Base-by-base conservation (phyloP, 73 alveolate genomes). In the Durusdinium trenchii region DNA sequence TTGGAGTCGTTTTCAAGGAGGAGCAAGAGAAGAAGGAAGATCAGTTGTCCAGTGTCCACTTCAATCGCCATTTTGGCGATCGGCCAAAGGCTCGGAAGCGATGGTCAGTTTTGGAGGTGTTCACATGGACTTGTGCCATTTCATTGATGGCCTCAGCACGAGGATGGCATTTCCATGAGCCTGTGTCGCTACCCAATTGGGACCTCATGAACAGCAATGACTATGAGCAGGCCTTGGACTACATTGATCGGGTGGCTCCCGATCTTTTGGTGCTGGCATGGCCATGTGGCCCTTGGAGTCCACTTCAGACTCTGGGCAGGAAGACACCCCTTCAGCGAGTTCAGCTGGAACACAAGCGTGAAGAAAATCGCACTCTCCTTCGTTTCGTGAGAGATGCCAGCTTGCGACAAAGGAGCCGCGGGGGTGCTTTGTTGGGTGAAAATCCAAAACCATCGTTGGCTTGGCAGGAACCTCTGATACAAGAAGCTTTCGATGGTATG, bases 401-500 rank as follows among this genome's bases (percentile, higher is more conserved):
- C 12, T 18, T 52, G 38, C 45, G 35, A 3, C 81, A 52, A 32
- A 36, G 81, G 45, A 23, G 9, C 30, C 40, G 95, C 4, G 79
- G 95, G 16, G 95, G 95, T 3, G 81, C 61, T 10, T 7, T 52
- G 30, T 18, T 86, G 10, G 95, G 95, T 1, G 95, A 86, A 36
- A 86, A 86, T 30, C 95, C 95, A 3, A 40, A 36, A 0, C 38
- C 38, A 18, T 54, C 81, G 0, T 16, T 36, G 54, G 75, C 95
- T 3, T 86, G 95, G 95, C 35, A n/a, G 45, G 81, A 52, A 38
- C 95, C 95, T n/a, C 7, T 54, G 81, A 60, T 86, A 23, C 60
- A 20, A 6, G 95, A 86, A 2, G 78, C 81, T 5, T 86, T 52
- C 14, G 95, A 38, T 0, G 95, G 95, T 1, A 20, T 2, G 3